These are phyloP conservation scores for Prorocentrum cordatum DNA, from an alignment of 169 alveolate genomes.

Conservation along the genomic window DNA sequence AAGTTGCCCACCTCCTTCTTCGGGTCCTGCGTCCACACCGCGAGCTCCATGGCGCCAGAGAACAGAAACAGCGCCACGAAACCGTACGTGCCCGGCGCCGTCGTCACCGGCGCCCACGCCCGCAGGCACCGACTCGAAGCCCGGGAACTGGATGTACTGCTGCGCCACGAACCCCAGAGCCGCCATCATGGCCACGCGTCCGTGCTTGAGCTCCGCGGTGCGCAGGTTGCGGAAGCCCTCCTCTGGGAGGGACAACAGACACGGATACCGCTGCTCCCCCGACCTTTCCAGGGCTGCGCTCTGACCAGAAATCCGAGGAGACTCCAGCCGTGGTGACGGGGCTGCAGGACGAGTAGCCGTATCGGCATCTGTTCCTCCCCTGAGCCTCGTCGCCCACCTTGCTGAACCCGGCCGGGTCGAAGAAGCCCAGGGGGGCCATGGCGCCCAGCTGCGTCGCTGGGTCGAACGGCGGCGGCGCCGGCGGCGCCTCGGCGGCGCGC, in stretches of 20 bases:
- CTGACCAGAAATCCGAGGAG: too few species aligned
- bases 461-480: constrained; percentile 6
- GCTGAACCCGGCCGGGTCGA: constrained; percentile 4
- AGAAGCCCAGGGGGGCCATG: background rate
- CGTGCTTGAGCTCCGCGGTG: constrained; percentile 12
- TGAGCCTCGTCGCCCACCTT: too few species aligned
- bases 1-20: constrained; percentile 2
- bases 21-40: background rate
- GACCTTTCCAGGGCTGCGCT: too few species aligned
- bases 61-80: background rate
- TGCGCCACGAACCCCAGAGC: background rate
- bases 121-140: constrained; percentile 1
- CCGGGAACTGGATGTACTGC: background rate
- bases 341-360: too few species aligned
- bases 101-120: background rate
- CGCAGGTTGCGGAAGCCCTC: constrained; percentile 27
- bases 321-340: too few species aligned
- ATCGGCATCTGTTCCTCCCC: too few species aligned
- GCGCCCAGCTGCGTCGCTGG: constrained; percentile 3
- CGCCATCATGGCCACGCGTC: constrained; percentile 21
- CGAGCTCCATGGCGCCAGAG: constrained; percentile 7
- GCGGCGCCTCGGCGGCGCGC: background rate
- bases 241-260: too few species aligned
- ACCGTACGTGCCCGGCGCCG: constrained; percentile 13
- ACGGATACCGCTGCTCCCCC: too few species aligned